Base-by-base conservation (phyloP, 2,329 filamentous ascomycete genomes). In the Colletotrichum incanum region DNA sequence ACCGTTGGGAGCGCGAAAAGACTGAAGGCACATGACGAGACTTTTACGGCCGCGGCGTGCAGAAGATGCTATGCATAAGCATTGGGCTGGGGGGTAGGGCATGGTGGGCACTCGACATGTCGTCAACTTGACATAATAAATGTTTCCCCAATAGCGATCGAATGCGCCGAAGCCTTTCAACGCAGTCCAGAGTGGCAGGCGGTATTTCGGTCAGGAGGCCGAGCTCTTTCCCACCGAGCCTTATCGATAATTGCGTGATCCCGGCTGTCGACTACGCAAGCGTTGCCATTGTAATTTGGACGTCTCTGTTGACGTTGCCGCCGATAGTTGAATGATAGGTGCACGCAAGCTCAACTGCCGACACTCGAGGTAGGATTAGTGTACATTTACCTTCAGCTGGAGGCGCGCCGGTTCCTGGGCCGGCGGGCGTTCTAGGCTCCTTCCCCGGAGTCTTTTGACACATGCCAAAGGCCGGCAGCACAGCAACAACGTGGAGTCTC, bases 91-190 rank as follows among this genome's bases (percentile, higher is more conserved):
- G 52, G 6, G 62, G 3, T 28, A 3, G 18, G 12, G 41, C 28
- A 34, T 61, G 45, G 67, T 65, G 67, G 62, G 43, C 26, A 60
- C 45, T 23, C 14, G 23, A 47, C 41, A 47, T 63, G 60, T 68
- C 65, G 58, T 64, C 69, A 45, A 69, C 9, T 50, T 64, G 69
- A 58, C 65, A 69, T 63, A 62, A 68, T n/a, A 14, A 5, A 26
- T 52, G 34, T 28, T 43, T 52, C 41, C 43, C 12, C 37, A 26
- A 18, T 26, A 34, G 31, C 47, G 62, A 34, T 50, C 52, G 26
- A 67, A 41, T 16, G 28, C 58, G 9, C 23, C 23, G 61, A 34
- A 69, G 41, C 52, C 60, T 43, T 60, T 55, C 52, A 52, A 55
- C 55, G 28, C 56, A 28, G 52, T 26, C 14, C 26, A 54, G 43